Base-by-base conservation (phyloP, 108 stramenopile species). In the Fistulifera pelliculosa region DNA sequence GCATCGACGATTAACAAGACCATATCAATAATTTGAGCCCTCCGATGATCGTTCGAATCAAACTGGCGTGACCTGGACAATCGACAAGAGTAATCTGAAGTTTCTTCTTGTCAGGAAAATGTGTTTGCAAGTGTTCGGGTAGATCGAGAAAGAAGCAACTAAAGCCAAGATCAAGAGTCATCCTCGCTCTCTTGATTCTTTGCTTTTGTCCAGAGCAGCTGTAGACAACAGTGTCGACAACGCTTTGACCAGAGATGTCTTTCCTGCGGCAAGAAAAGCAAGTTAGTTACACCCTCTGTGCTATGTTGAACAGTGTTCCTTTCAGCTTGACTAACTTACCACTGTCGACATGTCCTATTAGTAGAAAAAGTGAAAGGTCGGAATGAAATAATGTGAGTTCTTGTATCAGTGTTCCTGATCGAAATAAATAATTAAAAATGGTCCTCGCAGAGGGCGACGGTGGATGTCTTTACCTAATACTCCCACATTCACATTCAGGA, bases 1-100 rank as follows among this genome's bases (percentile, higher is more conserved):
- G 93, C 95, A 68, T 98, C 97, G 5, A 99, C 90, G 5, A 99
- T 93, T 28, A 99, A 75, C 10, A 99, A 39, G 26, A 98, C 90
- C 74, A 94, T 78, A 54, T 93, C 88, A 65, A 99, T 97, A 54
- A 98, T 99, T 62, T 96, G 93, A 8, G 96, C 91, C 96, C 96
- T 14, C 96, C 97, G 41, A 99, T 98, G 39, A 99, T 98, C 24
- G 96, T 98, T 28, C 99, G 85, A 43, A 99, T 98, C 44, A 99
- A 68, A 15, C 83, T 87, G 3, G 97, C 96, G 52, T 98, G 99
- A 0, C 99, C 99, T 0, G 99, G 99, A 70, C 97, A 98, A 76
- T 99, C 95, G n/a, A 95, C 95, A 16, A 96, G 75, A 7, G 58
- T 60, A 16, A 60, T 60, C 28, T 60, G 58, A 16, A 60, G 21